Base-by-base conservation (phyloP, 2,329 filamentous ascomycete genomes). In the Helicocarpus griseus region DNA sequence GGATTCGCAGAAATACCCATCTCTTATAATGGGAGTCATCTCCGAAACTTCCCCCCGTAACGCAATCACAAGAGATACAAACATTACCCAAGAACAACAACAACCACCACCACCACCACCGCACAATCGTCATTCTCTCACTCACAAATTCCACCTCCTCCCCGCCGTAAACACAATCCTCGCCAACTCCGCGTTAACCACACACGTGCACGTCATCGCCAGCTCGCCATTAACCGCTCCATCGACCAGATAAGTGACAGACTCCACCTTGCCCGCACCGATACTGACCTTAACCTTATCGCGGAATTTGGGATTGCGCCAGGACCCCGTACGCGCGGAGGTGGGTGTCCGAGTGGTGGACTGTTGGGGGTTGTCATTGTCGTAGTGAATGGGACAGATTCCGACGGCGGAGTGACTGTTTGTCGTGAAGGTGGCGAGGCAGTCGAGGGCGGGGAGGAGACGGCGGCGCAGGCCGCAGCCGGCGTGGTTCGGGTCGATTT, bases 381-480 rank as follows among this genome's bases (percentile, higher is more conserved):
- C 33, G 36, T 31, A 38, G 19, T 55, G 47, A 4, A 28, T 26
- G 19, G 53, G 19, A 35, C 50, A 56, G 19, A 57, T 48, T 14
- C 56, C 56, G 2, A 51, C 46, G 5, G 54, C 39, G 2, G 21
- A 33, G n/a, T 62, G 56, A 14, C 60, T 54, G 46, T 68, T 64
- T 22, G 61, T 58, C 3, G 68, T 57, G 51, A 68, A 70, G 19
- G 63, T 61, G 49, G 70, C 65, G 33, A 72, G 63, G 21, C 62
- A 64, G 35, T 70, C 68, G 4, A 73, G 57, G 2, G 67, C 57
- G 2, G 68, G 66, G 7, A 71, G 59, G 7, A 73, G 58, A 6
- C 69, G 65, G 24, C 69, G 69, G 19, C 69, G 59, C 13, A 72
- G 62, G 3, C 71, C 71, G 52, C 71, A 73, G 31, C 69, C 67